Evolutionary conservation across 2,329 filamentous ascomycete species (phyloP).

Genomic region (Scedosporium boydii): DNA sequence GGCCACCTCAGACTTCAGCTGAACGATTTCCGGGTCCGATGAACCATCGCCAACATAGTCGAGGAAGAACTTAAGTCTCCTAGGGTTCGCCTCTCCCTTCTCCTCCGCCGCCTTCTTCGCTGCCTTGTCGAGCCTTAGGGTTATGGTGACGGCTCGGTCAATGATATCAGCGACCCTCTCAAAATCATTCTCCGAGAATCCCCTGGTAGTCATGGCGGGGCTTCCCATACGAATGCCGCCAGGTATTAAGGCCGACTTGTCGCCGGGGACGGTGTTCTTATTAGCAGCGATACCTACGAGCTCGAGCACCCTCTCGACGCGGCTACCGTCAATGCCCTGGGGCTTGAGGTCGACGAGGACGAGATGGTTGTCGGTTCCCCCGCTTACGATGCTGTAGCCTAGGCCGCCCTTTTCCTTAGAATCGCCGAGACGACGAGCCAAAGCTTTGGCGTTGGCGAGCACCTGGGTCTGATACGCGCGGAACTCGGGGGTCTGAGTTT

Average conservation of each 20-base stretch:
- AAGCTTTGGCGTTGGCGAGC: constrained; percentile 80
- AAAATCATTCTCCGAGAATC: constrained; percentile 86
- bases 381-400: constrained; percentile 82
- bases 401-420: constrained; percentile 66
- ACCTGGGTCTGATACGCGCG: constrained; percentile 86
- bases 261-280: constrained; percentile 97
- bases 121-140: constrained; percentile 64
- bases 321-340: constrained; percentile 76
- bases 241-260: constrained; percentile 86
- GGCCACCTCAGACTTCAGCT: constrained; percentile 64
- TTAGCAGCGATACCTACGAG: constrained; percentile 94
- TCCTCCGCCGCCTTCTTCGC: constrained; percentile 60
- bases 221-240: constrained; percentile 91
- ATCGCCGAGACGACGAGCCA: constrained; percentile 59
- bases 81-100: constrained; percentile 55
- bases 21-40: constrained; percentile 59
- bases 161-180: constrained; percentile 76
- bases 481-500: constrained; percentile 84
- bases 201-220: constrained; percentile 94
- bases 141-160: constrained; percentile 71
- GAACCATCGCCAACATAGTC: constrained; percentile 60
- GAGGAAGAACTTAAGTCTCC: constrained; percentile 57
- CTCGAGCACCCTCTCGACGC: constrained; percentile 83
- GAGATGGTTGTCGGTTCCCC: constrained; percentile 95
- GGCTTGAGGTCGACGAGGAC: constrained; percentile 87